Conservation (phyloP, 1,139 yeast species). For the Scheffersomyces segobiensis region DNA sequence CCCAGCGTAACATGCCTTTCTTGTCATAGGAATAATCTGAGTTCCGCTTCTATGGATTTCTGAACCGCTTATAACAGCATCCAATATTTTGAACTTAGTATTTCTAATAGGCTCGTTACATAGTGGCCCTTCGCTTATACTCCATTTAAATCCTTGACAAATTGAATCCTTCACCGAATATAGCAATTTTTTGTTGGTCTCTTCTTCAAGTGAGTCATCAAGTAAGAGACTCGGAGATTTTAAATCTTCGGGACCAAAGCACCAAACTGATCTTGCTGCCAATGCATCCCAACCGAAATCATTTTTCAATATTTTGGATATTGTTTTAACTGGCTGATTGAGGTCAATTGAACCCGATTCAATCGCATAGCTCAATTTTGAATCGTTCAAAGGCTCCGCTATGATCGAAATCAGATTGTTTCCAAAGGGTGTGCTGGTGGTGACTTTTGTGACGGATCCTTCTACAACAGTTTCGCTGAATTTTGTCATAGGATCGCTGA, state of each 20-base stretch:
- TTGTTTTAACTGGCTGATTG: slow-evolving; percentile 36
- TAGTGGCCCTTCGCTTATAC: slow-evolving; percentile 82
- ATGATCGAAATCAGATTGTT: slow-evolving; percentile 64
- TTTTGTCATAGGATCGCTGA: slow-evolving; percentile 80
- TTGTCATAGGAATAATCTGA: slow-evolving; percentile 78
- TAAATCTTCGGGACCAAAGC: slow-evolving; percentile 64
- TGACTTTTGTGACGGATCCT: slow-evolving; percentile 66
- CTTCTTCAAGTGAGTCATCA: slow-evolving; percentile 75
- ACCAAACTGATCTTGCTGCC: slow-evolving; percentile 82
- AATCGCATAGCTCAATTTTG: slow-evolving; percentile 55
- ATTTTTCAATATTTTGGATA: slow-evolving; percentile 57
- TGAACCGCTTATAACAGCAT: slow-evolving; percentile 52
- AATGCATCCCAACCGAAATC: slow-evolving; percentile 80
- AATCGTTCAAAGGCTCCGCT: slow-evolving; percentile 71
- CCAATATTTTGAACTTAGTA: slow-evolving; percentile 71
- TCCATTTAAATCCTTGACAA: slow-evolving; percentile 82
- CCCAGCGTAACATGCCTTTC: slow-evolving; percentile 85
- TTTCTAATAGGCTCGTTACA: slow-evolving; percentile 81
- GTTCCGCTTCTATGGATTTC: slow-evolving; percentile 57
- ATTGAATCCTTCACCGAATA: slow-evolving; percentile 53
- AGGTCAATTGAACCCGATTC: slow-evolving; percentile 48
- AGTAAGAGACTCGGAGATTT: slow-evolving; percentile 59
- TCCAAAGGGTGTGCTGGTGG: slow-evolving; percentile 56
- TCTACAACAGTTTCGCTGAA: slow-evolving; percentile 78
- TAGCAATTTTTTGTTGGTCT: slow-evolving; percentile 60